Base-by-base conservation (phyloP, 2,329 filamentous ascomycete species). In the Penicillium sp. region DNA sequence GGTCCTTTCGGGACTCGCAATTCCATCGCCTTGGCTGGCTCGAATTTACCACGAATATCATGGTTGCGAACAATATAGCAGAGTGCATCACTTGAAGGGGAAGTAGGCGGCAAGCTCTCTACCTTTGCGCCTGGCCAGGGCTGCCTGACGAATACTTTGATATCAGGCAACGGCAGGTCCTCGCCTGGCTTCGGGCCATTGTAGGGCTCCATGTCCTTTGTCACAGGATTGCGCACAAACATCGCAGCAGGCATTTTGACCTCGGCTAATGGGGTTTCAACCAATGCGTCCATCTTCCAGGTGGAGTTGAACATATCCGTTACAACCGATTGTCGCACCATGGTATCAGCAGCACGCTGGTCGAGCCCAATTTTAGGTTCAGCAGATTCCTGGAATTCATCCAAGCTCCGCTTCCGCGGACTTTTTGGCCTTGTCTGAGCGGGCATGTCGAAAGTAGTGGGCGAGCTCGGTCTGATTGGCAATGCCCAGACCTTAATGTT, bases 401-500 rank as follows among this genome's bases (percentile, higher is more conserved):
- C 80, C 61, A 78, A 70, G 53, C 75, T 82, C 54, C 81, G 70
- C 64, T 82, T 82, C 55, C 78, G 77, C 21, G 71, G 67, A 50
- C 72, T 75, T 27, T 68, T 67, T 6, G 67, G 59, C 45, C 52
- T 55, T 8, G 61, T 55, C 13, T 53, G 58, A 19, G 71, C 65
- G 16, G 74, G 66, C n/a, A 64, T 65, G 37, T 59, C 68, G 26
- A 71, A 61, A 7, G 47, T 57, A 21, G 45, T 54, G 14, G 57
- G 45, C 3, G 64, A 55, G 8, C 49, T 58, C 8, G 58, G 62
- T 50, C 49, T 70, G 39, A 90, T 74, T 0, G 90, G 84, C 68
- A 98, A 81, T 46, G 91, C 88, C 93, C 93, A 98, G 1, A 97
- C 89, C 56, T 87, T 86, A 55, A 97, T 85, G 60, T 88, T 87